Evolutionary conservation across 2,329 filamentous ascomycete genomes (phyloP).

Genomic region (Aspergillus pseudoterreus): DNA sequence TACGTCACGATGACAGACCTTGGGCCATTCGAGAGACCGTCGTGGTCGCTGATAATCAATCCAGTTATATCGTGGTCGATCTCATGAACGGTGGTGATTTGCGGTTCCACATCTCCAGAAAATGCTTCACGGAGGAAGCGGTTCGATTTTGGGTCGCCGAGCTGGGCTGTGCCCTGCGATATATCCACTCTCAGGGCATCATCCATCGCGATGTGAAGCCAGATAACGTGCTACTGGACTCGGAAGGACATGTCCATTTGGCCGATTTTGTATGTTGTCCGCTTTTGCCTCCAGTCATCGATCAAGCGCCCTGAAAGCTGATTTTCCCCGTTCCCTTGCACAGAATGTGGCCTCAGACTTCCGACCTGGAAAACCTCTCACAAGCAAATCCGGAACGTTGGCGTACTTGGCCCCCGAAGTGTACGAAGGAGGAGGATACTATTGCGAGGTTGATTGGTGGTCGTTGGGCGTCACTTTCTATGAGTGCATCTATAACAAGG

Average conservation of each 20-base stretch:
- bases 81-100: slow-evolving; percentile 97
- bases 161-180: slow-evolving; percentile 83
- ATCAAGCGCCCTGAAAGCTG: slow-evolving; percentile 4
- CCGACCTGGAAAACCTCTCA: slow-evolving; percentile 73
- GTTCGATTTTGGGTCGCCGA: slow-evolving; percentile 97
- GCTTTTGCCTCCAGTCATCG: not conserved
- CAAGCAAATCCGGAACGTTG: slow-evolving; percentile 93
- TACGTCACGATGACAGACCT: slow-evolving; percentile 44
- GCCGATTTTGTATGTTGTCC: slow-evolving; percentile 79
- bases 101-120: slow-evolving; percentile 94
- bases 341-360: slow-evolving; percentile 97
- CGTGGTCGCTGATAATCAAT: not conserved
- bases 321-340: slow-evolving; percentile 1
- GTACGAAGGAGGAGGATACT: slow-evolving; percentile 85
- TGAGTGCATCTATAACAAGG: slow-evolving; percentile 99
- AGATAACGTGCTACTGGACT: slow-evolving; percentile 83
- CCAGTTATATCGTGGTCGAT: slow-evolving; percentile 86
- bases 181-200: slow-evolving; percentile 81
- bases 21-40: not conserved
- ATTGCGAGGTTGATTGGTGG: slow-evolving; percentile 95
- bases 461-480: slow-evolving; percentile 97
- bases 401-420: slow-evolving; percentile 96
- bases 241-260: slow-evolving; percentile 90
- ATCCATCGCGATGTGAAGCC: slow-evolving; percentile 91
- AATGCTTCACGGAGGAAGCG: slow-evolving; percentile 96